A percentile compares a stretch with the other conserved stretches of the same genome.
Evolutionary conservation across 2,329 filamentous ascomycete species (phyloP).

Genomic region (Nigrograna mackinnonii): DNA sequence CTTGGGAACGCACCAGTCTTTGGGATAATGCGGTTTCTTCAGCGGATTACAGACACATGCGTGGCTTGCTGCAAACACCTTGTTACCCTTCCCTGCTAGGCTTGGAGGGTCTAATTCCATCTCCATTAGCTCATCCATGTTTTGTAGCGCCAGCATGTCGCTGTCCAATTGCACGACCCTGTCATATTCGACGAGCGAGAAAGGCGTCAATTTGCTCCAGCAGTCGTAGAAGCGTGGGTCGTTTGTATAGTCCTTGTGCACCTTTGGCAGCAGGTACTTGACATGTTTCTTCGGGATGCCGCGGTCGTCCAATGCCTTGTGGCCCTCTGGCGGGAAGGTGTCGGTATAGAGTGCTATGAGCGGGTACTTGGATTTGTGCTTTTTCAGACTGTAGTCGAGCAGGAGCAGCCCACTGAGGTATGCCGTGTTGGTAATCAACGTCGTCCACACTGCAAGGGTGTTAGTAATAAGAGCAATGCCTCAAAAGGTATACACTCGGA

Average conservation of each 20-base stretch:
- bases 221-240: slow-evolving; percentile 88
- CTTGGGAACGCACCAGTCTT: slow-evolving; percentile 60
- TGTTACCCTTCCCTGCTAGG: slow-evolving; percentile 56
- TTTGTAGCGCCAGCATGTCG: slow-evolving; percentile 81
- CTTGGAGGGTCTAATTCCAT: slow-evolving; percentile 67
- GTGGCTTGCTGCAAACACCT: slow-evolving; percentile 81
- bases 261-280: slow-evolving; percentile 70
- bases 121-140: slow-evolving; percentile 96
- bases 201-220: slow-evolving; percentile 85
- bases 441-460: slow-evolving; percentile 73
- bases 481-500: too few relatives aligned
- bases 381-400: slow-evolving; percentile 75
- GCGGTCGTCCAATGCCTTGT: slow-evolving; percentile 69
- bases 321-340: slow-evolving; percentile 70
- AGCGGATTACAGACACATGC: slow-evolving; percentile 87
- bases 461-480: too few relatives aligned
- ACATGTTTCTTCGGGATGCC: slow-evolving; percentile 72
- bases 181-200: slow-evolving; percentile 75
- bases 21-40: slow-evolving; percentile 76
- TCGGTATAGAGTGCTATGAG: slow-evolving; percentile 84
- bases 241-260: slow-evolving; percentile 68
- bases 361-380: slow-evolving; percentile 69
- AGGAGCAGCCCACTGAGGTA: slow-evolving; percentile 85
- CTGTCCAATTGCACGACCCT: slow-evolving; percentile 83
- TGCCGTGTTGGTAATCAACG: slow-evolving; percentile 79